phyloP scores from a whole-genome alignment of 1,284 basidiomycete genomes.

The Taiwanofungus camphoratus region DNA sequence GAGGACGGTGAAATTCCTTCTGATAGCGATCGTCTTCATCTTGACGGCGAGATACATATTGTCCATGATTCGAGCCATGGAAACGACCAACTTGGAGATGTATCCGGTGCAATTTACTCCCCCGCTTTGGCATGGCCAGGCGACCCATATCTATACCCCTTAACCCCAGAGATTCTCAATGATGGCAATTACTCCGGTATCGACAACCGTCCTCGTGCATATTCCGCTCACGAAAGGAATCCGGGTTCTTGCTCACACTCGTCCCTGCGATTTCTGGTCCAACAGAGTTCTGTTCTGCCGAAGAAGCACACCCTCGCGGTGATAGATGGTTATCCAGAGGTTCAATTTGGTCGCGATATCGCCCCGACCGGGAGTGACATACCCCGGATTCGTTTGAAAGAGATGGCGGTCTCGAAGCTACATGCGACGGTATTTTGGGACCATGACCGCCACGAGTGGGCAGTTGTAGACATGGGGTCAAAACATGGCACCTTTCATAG shows the following conservation, averaged over 20 bases:
- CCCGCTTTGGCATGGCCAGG: constrained; percentile 55
- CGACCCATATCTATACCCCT: constrained; percentile 19
- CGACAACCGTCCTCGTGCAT: constrained; percentile 4
- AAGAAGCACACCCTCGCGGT: constrained; percentile 46
- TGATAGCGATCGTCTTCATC: constrained; percentile 1
- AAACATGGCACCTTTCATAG: constrained; percentile 70
- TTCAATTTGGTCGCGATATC: constrained; percentile 66
- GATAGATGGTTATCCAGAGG: constrained; percentile 56
- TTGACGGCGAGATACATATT: neutral
- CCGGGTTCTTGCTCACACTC: constrained; percentile 12
- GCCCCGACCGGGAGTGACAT: constrained; percentile 40
- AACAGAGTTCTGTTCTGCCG: constrained; percentile 46
- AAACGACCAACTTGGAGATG: too few relatives aligned
- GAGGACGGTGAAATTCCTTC: constrained; percentile 15
- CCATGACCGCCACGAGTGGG: constrained; percentile 49
- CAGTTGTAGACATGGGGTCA: constrained; percentile 75
- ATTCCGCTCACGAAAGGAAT: constrained; percentile 1
- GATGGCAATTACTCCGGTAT: neutral
- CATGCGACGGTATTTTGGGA: constrained; percentile 76
- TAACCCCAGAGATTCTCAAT: neutral
- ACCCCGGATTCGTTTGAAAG: constrained; percentile 67
- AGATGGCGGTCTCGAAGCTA: constrained; percentile 75
- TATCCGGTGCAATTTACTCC: constrained; percentile 33
- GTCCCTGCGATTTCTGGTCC: constrained; percentile 52
- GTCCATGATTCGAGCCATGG: neutral